Percentiles rank a stretch among this genome's conserved stretches.
Evolutionary conservation across 441 rosid species (phyloP).

Genomic region (Croton setiger): DNA sequence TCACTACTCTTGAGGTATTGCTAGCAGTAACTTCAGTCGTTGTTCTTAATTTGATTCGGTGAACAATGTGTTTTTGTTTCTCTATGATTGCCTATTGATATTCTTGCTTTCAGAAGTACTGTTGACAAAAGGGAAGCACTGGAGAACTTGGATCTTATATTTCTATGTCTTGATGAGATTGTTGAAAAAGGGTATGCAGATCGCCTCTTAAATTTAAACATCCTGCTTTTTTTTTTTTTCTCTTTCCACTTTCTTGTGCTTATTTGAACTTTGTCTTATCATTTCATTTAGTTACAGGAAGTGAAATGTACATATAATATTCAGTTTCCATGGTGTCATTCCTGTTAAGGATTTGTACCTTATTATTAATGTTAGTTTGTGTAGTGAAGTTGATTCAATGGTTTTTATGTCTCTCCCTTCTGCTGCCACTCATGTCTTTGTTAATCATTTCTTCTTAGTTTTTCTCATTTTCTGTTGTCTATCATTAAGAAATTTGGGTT

Average conservation of each 20-base stretch:
- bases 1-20: slow-evolving; percentile 74
- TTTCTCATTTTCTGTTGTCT: no score
- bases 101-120: slow-evolving; percentile 47
- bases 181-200: slow-evolving; percentile 76
- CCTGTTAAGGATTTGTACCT: not conserved
- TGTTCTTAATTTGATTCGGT: slow-evolving; percentile 7
- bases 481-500: no score
- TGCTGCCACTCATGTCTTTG: no score
- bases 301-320: not conserved
- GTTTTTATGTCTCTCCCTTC: no score
- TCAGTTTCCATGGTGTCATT: not conserved
- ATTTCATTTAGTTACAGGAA: not conserved
- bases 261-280: not conserved
- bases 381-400: not conserved
- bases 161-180: slow-evolving; percentile 86
- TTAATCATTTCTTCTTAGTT: no score
- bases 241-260: not conserved
- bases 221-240: not conserved
- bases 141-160: slow-evolving; percentile 83
- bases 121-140: slow-evolving; percentile 90
- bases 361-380: slow-evolving; percentile 1
- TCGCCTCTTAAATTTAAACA: not conserved
- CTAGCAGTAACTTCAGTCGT: not conserved
- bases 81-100: slow-evolving; percentile 9
- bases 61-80: slow-evolving; percentile 2